Evolutionary conservation across 495 filamentous ascomycete species (phyloP).

Genomic region (Talaromyces ruber): DNA sequence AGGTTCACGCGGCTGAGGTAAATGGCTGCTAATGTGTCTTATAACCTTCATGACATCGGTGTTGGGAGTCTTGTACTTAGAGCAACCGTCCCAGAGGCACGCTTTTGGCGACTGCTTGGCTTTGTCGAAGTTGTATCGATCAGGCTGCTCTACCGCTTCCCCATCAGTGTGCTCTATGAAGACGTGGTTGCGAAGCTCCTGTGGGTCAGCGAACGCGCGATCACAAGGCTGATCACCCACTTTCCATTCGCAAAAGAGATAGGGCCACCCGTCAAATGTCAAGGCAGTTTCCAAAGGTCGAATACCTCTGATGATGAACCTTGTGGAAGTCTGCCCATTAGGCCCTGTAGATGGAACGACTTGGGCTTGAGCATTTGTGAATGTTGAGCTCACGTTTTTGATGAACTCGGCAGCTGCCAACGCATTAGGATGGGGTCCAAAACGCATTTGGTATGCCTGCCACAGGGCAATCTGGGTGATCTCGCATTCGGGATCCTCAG

Average conservation of each 20-base stretch:
- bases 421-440: conserved; percentile 52
- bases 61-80: conserved; percentile 31
- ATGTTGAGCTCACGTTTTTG: conserved; percentile 81
- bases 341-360: conserved; percentile 44
- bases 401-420: conserved; percentile 94
- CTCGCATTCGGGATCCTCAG: conserved; percentile 72
- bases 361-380: conserved; percentile 69
- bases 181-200: conserved; percentile 68
- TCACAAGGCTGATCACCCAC: conserved; percentile 46
- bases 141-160: conserved; percentile 39
- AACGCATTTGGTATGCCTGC: conserved; percentile 90
- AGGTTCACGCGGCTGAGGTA: conserved; percentile 43
- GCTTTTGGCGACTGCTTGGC: conserved; percentile 29
- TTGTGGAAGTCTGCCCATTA: conserved; percentile 36
- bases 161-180: conserved; percentile 58
- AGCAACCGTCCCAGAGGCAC: conserved; percentile 31
- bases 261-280: conserved; percentile 53
- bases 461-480: conserved; percentile 96
- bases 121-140: conserved; percentile 36
- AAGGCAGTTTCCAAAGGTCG: conserved; percentile 66
- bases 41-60: conserved; percentile 34
- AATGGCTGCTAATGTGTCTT: conserved; percentile 33
- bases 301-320: conserved; percentile 94
- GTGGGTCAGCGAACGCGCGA: conserved; percentile 48
- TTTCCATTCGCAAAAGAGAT: conserved; percentile 48